Percentiles rank a stretch among this genome's conserved stretches.
Conservation (phyloP, 495 filamentous ascomycete genomes). For the Parmelia sp. region DNA sequence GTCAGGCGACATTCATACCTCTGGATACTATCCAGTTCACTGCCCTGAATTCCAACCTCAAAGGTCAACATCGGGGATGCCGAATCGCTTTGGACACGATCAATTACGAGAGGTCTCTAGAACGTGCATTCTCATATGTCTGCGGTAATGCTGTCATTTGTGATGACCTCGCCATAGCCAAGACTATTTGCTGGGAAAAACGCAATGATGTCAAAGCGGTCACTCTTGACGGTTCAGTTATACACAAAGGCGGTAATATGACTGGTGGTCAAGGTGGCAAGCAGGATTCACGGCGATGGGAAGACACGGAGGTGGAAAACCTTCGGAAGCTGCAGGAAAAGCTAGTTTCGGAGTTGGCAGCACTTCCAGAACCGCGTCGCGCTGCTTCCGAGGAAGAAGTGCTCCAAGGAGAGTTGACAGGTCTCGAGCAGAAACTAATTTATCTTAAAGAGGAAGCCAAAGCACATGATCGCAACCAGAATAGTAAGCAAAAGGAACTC, state of each 20-base stretch:
- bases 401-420: slow-evolving; percentile 70
- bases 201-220: slow-evolving; percentile 89
- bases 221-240: slow-evolving; percentile 83
- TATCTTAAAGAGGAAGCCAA: slow-evolving; percentile 70
- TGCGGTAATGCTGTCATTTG: slow-evolving; percentile 96
- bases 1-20: slow-evolving; percentile 86
- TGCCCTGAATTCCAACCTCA: slow-evolving; percentile 78
- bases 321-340: slow-evolving; percentile 66
- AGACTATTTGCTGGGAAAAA: slow-evolving; percentile 79
- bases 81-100: slow-evolving; percentile 94
- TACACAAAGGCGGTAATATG: slow-evolving; percentile 96
- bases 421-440: slow-evolving; percentile 69
- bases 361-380: slow-evolving; percentile 68
- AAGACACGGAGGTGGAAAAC: slow-evolving; percentile 80
- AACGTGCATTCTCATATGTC: slow-evolving; percentile 88
- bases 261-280: slow-evolving; percentile 81
- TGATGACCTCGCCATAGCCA: slow-evolving; percentile 77
- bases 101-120: slow-evolving; percentile 79
- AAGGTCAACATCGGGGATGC: slow-evolving; percentile 77
- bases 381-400: slow-evolving; percentile 70
- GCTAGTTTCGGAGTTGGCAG: slow-evolving; percentile 61
- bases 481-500: slow-evolving; percentile 79
- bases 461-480: slow-evolving; percentile 76
- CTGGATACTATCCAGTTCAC: slow-evolving; percentile 95
- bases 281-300: slow-evolving; percentile 73